Percentiles rank a stretch among this genome's conserved stretches.
phyloP scores from a whole-genome alignment of 176 grass and related monocot species.

The Tuctoria greenei region DNA sequence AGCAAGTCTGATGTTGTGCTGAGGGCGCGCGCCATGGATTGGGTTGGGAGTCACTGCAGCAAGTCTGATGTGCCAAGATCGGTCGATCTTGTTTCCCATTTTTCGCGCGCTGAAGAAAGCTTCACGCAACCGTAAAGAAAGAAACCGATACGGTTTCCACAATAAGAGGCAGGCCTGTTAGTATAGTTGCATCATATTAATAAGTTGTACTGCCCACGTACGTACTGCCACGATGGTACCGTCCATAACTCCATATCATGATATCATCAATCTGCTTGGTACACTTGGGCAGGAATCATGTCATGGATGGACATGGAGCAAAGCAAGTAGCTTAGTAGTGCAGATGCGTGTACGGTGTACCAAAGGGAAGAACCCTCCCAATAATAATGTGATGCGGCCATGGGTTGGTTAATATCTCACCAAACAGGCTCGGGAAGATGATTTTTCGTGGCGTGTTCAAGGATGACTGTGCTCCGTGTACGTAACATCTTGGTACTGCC shows the following conservation, averaged over 20 bases:
- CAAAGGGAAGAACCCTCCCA: not conserved
- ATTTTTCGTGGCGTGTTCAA: constrained; percentile 4
- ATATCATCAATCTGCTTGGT: too few species aligned
- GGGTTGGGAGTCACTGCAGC: not conserved
- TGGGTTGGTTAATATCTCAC: not conserved
- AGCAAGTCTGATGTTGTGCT: too few species aligned
- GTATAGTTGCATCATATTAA: not conserved
- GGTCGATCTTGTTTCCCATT: not conserved
- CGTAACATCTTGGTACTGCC: constrained; percentile 31
- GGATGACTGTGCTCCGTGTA: not conserved
- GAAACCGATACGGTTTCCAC: not conserved
- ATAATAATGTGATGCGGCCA: not conserved
- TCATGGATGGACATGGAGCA: not conserved
- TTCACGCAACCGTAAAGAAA: not conserved
- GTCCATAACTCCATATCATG: not conserved
- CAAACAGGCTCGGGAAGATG: not conserved
- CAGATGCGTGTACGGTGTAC: not conserved
- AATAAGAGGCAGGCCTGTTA: not conserved
- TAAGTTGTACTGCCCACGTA: not conserved
- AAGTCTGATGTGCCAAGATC: not conserved
- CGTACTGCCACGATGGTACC: not conserved
- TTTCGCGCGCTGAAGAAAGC: not conserved
- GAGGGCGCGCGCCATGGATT: too few species aligned
- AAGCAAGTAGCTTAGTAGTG: not conserved
- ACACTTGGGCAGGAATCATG: not conserved